A percentile compares a stretch with the other conserved stretches of the same genome.
Evolutionary conservation across 2,329 filamentous ascomycete species (phyloP).

Genomic region (Didymella arachidicola): DNA sequence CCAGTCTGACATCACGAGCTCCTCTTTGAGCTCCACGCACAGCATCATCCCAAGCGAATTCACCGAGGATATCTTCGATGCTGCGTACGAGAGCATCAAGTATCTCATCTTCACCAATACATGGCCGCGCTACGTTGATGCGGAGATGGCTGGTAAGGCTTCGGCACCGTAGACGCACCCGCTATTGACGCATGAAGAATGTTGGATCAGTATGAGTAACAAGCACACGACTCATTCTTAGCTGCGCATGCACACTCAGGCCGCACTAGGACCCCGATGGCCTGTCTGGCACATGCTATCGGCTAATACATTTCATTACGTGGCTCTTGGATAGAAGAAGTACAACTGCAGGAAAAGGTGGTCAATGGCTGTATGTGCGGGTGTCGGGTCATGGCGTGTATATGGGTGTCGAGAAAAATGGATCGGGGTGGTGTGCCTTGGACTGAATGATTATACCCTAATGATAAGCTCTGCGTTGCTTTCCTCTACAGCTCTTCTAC

Average conservation of each 20-base stretch:
- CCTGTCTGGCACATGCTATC: conserved; percentile 21
- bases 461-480: conserved; percentile 11
- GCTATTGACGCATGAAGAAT: neutral
- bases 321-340: conserved; percentile 1
- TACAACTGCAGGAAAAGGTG: neutral
- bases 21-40: conserved; percentile 33
- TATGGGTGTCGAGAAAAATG: conserved; percentile 1
- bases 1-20: conserved; percentile 35
- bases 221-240: conserved; percentile 7
- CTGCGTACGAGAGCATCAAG: conserved; percentile 50
- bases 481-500: neutral
- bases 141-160: conserved; percentile 38
- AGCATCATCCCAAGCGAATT: conserved; percentile 48
- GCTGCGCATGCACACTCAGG: conserved; percentile 7
- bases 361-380: neutral
- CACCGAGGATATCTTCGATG: conserved; percentile 44
- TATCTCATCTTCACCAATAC: conserved; percentile 51
- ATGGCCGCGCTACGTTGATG: conserved; percentile 48
- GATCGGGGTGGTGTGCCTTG: neutral
- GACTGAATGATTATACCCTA: conserved; percentile 17
- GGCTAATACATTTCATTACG: conserved; percentile 7
- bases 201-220: neutral
- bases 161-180: conserved; percentile 23
- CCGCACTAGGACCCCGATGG: conserved; percentile 7
- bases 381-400: neutral